Evolutionary conservation across 2,329 filamentous ascomycete genomes (phyloP), one percentile per base, ranked within the genome.

Genomic region (Akanthomyces muscarius): DNA sequence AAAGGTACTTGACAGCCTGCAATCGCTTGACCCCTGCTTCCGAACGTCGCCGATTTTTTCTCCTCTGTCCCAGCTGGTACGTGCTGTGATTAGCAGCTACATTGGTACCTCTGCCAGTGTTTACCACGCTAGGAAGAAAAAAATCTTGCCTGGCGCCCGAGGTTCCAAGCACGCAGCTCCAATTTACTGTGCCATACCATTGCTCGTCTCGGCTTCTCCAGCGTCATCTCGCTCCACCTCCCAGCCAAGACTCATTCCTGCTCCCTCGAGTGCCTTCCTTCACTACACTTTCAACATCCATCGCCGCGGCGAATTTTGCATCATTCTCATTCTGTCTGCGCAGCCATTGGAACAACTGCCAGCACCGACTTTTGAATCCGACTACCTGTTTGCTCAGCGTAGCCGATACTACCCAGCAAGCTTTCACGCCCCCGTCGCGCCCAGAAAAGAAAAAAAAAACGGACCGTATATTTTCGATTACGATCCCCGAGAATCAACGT

Each of bases 191-290:
- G 30, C 44, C 30, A 14, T 13, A 44, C 47, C 33, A 57, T 21
- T 60, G 47, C 57, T 51, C 33, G 16, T 52, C 33, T 60, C 57
- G 48, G 57, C 36, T 44, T 60, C 33, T 30, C 41, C 42, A 55
- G 60, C 60, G n/a, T 62, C 60, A 55, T 62, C 52, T 47, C 52
- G 51, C 60, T 45, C 51, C 60, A 55, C 51, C 60, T 33, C 36
- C 23, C 42, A 61, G n/a, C 16, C 38, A 51, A 55, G 25, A n/a
- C 33, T 23, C 38, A 55, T 47, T 50, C 41, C 16, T 62, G 41
- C 51, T 41, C 42, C 23, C 33, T 36, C 8, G 33, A 36, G 2
- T 36, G 4, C 33, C 30, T 48, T 52, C 57, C 18, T 38, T n/a
- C 42, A 62, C 18, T 16, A 44, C 28, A 2, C 50, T 41, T 41